Percentiles rank a stretch among this genome's conserved stretches.
Conservation (phyloP, 164 flowering plant species). For the Nelumbo lutea region DNA sequence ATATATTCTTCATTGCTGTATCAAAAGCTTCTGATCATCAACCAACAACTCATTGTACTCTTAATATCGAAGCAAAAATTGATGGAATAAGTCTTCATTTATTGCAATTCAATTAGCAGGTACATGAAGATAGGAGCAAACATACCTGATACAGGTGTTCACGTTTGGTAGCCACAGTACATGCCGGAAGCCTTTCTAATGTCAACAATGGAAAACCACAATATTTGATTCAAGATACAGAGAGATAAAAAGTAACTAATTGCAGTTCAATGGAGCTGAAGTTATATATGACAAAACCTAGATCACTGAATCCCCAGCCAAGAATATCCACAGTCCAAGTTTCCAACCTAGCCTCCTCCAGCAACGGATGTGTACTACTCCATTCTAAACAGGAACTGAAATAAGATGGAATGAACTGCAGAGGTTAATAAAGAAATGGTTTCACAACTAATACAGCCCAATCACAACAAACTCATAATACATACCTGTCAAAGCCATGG, state of each 20-base stretch:
- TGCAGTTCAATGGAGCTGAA: not conserved
- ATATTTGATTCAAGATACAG: not conserved
- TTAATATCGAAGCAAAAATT: too few species aligned
- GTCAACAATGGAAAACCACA: not conserved
- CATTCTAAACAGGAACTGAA: constrained; percentile 15
- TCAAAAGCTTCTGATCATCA: not conserved
- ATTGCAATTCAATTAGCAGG: too few species aligned
- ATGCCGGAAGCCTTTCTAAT: constrained; percentile 62
- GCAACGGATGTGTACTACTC: constrained; percentile 80
- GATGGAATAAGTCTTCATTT: too few species aligned
- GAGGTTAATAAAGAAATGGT: not conserved
- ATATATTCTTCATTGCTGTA: not conserved
- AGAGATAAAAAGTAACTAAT: not conserved
- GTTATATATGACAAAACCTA: constrained; percentile 41
- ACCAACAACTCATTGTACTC: not conserved
- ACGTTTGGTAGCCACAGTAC: constrained; percentile 79
- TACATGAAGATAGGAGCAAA: not conserved
- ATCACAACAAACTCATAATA: not conserved
- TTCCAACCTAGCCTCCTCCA: constrained; percentile 89
- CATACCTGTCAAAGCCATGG: constrained; percentile 90
- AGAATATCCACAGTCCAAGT: constrained; percentile 92
- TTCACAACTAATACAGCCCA: not conserved
- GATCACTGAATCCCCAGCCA: constrained; percentile 97
- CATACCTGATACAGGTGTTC: constrained; percentile 85
- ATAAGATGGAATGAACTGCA: constrained; percentile 25